These are phyloP conservation scores for Colletotrichum acutatum DNA, from an alignment of 2,329 filamentous ascomycete genomes.

Conservation along the genomic window DNA sequence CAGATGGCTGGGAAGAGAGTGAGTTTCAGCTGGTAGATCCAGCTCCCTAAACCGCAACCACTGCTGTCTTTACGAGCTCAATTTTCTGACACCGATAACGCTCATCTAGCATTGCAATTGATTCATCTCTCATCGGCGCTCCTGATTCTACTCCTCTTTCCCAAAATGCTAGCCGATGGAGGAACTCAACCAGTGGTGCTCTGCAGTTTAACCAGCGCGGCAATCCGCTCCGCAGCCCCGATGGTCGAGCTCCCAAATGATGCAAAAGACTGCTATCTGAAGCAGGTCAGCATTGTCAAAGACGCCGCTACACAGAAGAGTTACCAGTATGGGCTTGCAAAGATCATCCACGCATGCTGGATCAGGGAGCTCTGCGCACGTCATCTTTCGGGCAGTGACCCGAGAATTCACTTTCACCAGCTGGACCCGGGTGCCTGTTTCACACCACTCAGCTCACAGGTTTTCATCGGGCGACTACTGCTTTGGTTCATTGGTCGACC, in stretches of 20 bases:
- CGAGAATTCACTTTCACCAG: not conserved
- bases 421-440: not conserved
- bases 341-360: not conserved
- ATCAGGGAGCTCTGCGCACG: slow-evolving; percentile 6
- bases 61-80: not conserved
- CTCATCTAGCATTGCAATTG: not conserved
- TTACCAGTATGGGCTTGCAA: not conserved
- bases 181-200: not conserved
- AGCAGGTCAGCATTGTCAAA: not conserved
- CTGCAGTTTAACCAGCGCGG: not conserved
- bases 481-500: slow-evolving; percentile 1
- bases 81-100: not conserved
- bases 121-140: not conserved
- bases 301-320: not conserved
- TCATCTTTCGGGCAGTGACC: not conserved
- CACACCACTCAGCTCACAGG: slow-evolving; percentile 1
- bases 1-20: slow-evolving; percentile 5
- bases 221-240: not conserved
- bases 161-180: not conserved
- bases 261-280: not conserved
- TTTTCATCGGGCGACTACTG: not conserved
- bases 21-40: not conserved
- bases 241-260: slow-evolving; percentile 1
- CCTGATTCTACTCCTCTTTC: not conserved
- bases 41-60: not conserved